Conservation (phyloP, 169 alveolate species). For the Eimeria falciformis region DNA sequence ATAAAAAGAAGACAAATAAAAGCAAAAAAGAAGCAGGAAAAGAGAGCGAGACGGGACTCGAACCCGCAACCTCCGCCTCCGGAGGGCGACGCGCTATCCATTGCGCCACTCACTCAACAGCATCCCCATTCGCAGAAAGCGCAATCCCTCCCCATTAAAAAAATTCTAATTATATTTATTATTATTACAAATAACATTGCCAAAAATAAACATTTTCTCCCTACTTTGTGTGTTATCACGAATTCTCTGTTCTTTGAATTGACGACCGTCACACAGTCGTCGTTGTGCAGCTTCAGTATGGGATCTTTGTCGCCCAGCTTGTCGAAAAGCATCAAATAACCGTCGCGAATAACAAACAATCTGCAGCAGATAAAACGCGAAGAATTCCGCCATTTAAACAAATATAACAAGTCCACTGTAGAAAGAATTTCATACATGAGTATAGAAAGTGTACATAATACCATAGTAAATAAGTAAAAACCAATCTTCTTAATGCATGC, state of each 20-base stretch:
- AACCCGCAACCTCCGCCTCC: conserved; percentile 97
- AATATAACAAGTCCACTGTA: not conserved
- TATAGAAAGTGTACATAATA: too few species aligned
- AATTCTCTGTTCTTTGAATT: conserved; percentile 42
- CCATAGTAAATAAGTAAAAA: not conserved
- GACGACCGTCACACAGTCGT: conserved; percentile 65
- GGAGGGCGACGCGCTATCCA: conserved; percentile 98
- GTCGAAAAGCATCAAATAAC: conserved; percentile 71
- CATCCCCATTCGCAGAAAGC: not conserved
- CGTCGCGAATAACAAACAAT: conserved; percentile 68
- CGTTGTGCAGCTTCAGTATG: conserved; percentile 51
- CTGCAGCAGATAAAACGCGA: conserved; percentile 5
- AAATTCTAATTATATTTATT: too few species aligned
- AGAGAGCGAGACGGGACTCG: conserved; percentile 94
- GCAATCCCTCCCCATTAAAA: not conserved
- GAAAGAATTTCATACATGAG: not conserved
- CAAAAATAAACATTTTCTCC: not conserved
- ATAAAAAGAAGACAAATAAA: not conserved
- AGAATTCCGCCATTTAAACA: not conserved
- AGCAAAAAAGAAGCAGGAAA: not conserved
- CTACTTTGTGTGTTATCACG: conserved; percentile 71
- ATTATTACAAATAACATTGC: too few species aligned
- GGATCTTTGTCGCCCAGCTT: conserved; percentile 66
- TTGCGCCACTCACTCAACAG: conserved; percentile 90
- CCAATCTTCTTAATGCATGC: not conserved